Evolutionary conservation across 805 yeast species (phyloP), one percentile per base, ranked within the genome.

Genomic region (Myxozyma melibiosi): DNA sequence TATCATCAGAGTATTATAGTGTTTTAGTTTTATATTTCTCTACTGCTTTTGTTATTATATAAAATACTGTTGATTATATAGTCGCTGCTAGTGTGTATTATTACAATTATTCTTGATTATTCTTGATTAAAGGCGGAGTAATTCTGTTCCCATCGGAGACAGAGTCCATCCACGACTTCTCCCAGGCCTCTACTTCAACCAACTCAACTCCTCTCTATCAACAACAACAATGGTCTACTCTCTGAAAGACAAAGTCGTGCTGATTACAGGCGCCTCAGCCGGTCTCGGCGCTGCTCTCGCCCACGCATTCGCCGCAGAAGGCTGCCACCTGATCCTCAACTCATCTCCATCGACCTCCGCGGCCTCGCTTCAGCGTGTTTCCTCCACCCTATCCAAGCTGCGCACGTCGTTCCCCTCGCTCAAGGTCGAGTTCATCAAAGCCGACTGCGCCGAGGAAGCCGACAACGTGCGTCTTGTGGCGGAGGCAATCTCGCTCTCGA

Each of bases 241-340:
- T 2, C 62, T 68, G 40, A 60, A 56, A 30, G 71, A 69, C 22
- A 71, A 70, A 40, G 57, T 58, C 34, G 75, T 72, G 3, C 66
- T 73, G 37, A 65, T 73, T 16, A 67, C 70, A 1, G 71, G 69
- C 13, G 68, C 69, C 4, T 64, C 71, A 8, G 69, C 75, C 1
- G 76, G 76, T 1, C 65, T 73, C 22, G 76, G 76, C 3, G 76
- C 75, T 0, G 71, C 65, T 1, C 65, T 71, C 2, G 71, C 72
- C 25, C 63, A 56, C 18, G 71, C 71, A 49, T 70, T 73, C 41
- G 76, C 76, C 2, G 66, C 66, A 2, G 73, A 72, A 51, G 76
- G 76, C 5, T 71, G 66, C 45, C 58, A 70, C 51, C n/a, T 73
- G 11, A 73, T 70, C 34, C 65, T 73, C 50, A 73, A 73, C 59